Base-by-base conservation (phyloP, 805 yeast genomes). In the Candida multigemmis region DNA sequence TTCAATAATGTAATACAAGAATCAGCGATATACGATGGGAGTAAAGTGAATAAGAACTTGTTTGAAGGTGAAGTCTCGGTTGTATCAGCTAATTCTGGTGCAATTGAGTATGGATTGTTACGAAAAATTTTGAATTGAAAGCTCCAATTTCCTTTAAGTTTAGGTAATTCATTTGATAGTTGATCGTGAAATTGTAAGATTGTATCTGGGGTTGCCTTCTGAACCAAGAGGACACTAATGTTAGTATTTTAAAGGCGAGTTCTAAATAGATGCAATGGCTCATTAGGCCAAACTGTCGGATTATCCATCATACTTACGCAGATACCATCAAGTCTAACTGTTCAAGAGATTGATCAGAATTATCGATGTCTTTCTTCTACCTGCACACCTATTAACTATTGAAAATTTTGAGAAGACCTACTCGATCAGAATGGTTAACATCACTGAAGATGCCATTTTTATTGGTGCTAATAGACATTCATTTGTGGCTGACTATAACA, bases 401-500 rank as follows among this genome's bases (percentile, higher is more conserved):
- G 11, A 26, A 26, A 26, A 26, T 16, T 25, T 26, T 26, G 16
- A 26, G 6, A 25, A 19, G 14, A 3, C 10, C 10, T 7, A 17
- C 19, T 17, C 10, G 7, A 10, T 17, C 19, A 10, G 7, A 21
- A 21, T 8, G 6, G 10, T 23, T 19, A 15, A 7, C n/a, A 26
- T 32, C 13, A 16, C 25, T 2, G 53, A 57, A 24, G 79, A 74
- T 31, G 82, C 80, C 11, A 58, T 76, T 4, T 78, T 80, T 45
- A 60, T 71, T 12, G 93, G 93, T 10, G 85, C 84, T 19, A 82
- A 81, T 46, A 69, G 67, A 33, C 84, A 77, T 40, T 56, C 74
- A 4, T 71, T 67, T 33, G 72, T 68, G 5, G 65, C 76, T 14
- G 86, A 74, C 40, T 68, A 65, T 37, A 59, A 65, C 32, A 28